Conservation (phyloP, 2,329 filamentous ascomycete genomes). For the Aureobasidium namibiae region DNA sequence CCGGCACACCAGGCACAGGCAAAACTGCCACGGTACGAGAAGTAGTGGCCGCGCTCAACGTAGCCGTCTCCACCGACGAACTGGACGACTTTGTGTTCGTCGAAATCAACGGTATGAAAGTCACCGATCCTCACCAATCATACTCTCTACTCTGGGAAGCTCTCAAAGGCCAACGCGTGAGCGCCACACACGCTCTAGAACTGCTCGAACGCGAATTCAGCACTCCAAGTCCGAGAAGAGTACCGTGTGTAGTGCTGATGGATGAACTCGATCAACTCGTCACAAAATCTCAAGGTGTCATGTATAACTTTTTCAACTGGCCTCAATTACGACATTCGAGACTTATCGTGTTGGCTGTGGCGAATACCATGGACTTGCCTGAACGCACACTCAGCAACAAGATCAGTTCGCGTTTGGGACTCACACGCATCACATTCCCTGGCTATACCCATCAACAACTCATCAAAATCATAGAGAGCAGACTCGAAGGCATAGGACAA, state of each 20-base stretch:
- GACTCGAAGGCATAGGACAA: slow-evolving; percentile 71
- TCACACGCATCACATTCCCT: slow-evolving; percentile 93
- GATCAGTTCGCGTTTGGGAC: slow-evolving; percentile 75
- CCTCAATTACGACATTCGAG: slow-evolving; percentile 83
- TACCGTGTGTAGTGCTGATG: slow-evolving; percentile 96
- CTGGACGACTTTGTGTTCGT: slow-evolving; percentile 98
- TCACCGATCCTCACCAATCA: slow-evolving; percentile 93
- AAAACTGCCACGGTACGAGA: slow-evolving; percentile 97
- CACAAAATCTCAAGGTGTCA: slow-evolving; percentile 97
- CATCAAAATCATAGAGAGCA: slow-evolving; percentile 95
- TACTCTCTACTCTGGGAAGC: slow-evolving; percentile 96
- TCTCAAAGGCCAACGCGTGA: slow-evolving; percentile 84
- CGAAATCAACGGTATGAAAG: slow-evolving; percentile 99
- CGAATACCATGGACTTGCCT: slow-evolving; percentile 97
- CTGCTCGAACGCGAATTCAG: slow-evolving; percentile 88
- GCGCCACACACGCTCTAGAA: slow-evolving; percentile 82
- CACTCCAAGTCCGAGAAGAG: slow-evolving; percentile 78
- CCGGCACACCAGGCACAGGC: slow-evolving; percentile 93
- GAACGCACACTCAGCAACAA: slow-evolving; percentile 97
- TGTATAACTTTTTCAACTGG: slow-evolving; percentile 99
- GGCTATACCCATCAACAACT: slow-evolving; percentile 96
- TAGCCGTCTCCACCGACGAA: slow-evolving; percentile 80
- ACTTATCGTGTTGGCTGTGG: slow-evolving; percentile 91
- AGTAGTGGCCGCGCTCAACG: slow-evolving; percentile 80
- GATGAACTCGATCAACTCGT: slow-evolving; percentile 97